These are phyloP conservation scores for Plasmopara halstedii DNA, from an alignment of 352 stramenopile species.

Conservation along the genomic window DNA sequence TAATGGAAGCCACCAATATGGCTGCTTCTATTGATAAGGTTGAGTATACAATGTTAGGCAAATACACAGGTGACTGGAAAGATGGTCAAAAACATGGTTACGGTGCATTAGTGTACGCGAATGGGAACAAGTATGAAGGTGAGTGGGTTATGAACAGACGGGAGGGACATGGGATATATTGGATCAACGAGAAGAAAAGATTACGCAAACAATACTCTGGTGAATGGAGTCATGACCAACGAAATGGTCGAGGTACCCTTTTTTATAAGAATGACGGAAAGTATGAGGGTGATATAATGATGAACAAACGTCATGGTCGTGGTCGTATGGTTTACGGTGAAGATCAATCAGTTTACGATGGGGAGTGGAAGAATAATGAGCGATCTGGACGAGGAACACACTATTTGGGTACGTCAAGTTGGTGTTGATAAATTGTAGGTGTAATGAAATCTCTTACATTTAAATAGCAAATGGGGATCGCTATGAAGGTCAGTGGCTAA, in stretches of 20 bases:
- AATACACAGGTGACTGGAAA: conserved; percentile 92
- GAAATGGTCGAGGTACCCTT: conserved; percentile 71
- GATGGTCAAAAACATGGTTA: conserved; percentile 90
- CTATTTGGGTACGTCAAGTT: conserved; percentile 31
- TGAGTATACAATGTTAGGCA: conserved; percentile 58
- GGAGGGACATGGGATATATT: conserved; percentile 75
- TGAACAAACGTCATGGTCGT: conserved; percentile 66
- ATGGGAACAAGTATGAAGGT: conserved; percentile 89
- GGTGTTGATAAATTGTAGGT: too few relatives aligned
- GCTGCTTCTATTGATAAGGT: conserved; percentile 27
- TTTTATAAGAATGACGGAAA: conserved; percentile 75
- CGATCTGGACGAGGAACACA: conserved; percentile 67
- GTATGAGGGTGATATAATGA: conserved; percentile 76
- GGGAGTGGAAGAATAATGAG: conserved; percentile 67
- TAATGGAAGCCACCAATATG: conserved; percentile 37
- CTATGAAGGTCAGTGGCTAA: conserved; percentile 82
- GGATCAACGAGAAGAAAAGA: conserved; percentile 60
- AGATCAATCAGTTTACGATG: conserved; percentile 85
- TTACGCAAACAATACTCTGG: conserved; percentile 79
- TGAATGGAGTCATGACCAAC: conserved; percentile 69
- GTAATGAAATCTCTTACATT: conserved; percentile 6
- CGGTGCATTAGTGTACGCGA: conserved; percentile 83
- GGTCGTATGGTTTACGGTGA: conserved; percentile 54
- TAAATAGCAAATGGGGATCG: conserved; percentile 68
- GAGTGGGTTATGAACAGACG: conserved; percentile 78